Base-by-base conservation (phyloP, 306 rosid genomes). In the Rosa rugosa region DNA sequence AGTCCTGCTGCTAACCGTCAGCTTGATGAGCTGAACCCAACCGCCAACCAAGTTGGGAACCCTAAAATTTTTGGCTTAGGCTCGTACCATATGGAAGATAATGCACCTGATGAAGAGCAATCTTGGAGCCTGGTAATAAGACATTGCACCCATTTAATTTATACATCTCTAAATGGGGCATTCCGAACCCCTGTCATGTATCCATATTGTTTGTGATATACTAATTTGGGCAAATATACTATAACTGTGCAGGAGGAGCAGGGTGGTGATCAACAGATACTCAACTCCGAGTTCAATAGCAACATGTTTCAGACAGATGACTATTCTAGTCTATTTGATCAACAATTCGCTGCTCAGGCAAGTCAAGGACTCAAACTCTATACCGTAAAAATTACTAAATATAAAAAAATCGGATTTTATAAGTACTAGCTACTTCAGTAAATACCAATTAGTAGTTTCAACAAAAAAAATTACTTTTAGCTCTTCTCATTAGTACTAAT, bases 51-150 rank as follows among this genome's bases (percentile, higher is more conserved):
- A 59, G 17, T 60, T 44, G 63, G 54, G 25, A 57, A 66, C 71
- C 83, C 50, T 16, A 38, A 67, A 47, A 12, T 18, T 23, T 76
- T 66, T 71, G 64, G 60, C 49, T 45, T 72, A 23, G 31, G 27
- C 77, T 22, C 60, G 2, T 72, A 36, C 47, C 16, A 2, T 71
- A 73, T 53, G 8, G 72, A 80, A 68, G 47, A 69, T 8, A 66
- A 45, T 41, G 73, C 22, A 45, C 41, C 65, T 13, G 11, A 22
- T 27, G 17, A 3, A 27, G 50, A 75, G 72, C 77, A 81, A 77
- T 66, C 66, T 53, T 54, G 66, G 65, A 68, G 71, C 54, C 84
- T 82, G 90, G 40, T 62, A 13, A 31, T 62, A 62, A 62, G 41
- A 57, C 62, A 22, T 53, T 51, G 22, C 10, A 53, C 23, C 36